A percentile compares a stretch with the other conserved stretches of the same genome.
Evolutionary conservation across 352 stramenopile genomes (phyloP).

Genomic region (Globisporangium solare): DNA sequence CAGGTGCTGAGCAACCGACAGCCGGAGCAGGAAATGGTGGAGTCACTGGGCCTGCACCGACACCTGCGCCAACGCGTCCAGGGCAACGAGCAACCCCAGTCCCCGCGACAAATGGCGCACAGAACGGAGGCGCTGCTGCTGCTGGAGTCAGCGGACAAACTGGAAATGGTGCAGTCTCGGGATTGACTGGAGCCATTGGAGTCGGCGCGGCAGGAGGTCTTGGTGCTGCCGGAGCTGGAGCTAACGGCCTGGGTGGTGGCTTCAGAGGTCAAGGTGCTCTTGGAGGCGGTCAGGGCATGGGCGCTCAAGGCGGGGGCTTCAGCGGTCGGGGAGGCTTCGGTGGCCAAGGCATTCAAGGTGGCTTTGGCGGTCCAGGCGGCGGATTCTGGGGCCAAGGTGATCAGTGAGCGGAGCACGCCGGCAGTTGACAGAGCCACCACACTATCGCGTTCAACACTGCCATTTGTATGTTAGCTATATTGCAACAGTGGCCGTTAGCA

Average conservation of each 20-base stretch:
- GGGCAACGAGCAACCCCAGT: constrained; percentile 2
- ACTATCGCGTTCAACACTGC: no score
- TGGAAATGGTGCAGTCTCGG: not conserved
- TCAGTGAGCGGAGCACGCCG: not conserved
- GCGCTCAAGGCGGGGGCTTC: not conserved
- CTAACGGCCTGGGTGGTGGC: not conserved
- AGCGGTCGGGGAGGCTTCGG: constrained; percentile 1
- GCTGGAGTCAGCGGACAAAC: constrained; percentile 2
- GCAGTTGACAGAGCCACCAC: not conserved
- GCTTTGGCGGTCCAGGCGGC: not conserved
- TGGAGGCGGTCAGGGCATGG: no score
- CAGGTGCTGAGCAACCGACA: not conserved
- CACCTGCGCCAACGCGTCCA: constrained; percentile 5
- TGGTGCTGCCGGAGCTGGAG: not conserved
- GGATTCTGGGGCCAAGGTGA: not conserved
- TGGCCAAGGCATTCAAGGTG: not conserved
- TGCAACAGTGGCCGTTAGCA: no score
- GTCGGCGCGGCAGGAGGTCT: not conserved
- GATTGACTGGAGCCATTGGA: not conserved
- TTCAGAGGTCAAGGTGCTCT: not conserved
- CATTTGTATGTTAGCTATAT: no score
- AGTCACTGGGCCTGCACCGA: not conserved
- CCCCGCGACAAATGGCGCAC: not conserved
- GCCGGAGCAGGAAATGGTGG: not conserved
- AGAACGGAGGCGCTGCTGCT: not conserved